Base-by-base conservation (phyloP, 495 filamentous ascomycete genomes). In the Penicillium antarcticum region DNA sequence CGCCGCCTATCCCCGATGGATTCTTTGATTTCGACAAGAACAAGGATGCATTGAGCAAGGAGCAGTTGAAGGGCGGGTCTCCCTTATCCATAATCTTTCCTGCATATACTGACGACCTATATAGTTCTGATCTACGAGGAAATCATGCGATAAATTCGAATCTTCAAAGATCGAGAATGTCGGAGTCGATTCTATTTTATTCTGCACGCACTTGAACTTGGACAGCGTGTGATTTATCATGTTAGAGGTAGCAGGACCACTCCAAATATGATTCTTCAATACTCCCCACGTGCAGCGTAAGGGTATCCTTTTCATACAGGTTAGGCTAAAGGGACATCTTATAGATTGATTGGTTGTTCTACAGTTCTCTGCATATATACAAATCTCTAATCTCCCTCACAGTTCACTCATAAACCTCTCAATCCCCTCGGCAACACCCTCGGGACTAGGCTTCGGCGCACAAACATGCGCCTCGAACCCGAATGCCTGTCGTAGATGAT, bases 21-120 rank as follows among this genome's bases (percentile, higher is more conserved):
- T 99, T 99, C 81, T 99, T 99, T 70, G 94, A 97, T 71, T 99
- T 99, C 67, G 95, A 99, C 75, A 96, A 96, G 80, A 94, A 96
- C 77, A 99, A 99, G 85, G 95, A 99, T 69, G 91, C 86, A 52
- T 77, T 99, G 56, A 96, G 87, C 78, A 99, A 99, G 77, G 95
- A 99, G 71, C 88, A 99, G 74, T 70, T 99, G 71, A 97, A 96
- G 79, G 63, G 87, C 88, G 66, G 70, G 83, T 74, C n/a, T 13
- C 8, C 9, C 8, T 33, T 34, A 23, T 29, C 42, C 4, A 29
- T 14, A 11, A n/a, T n/a, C n/a, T n/a, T 1, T 10, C 6, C 2
- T 19, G 3, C 21, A 33, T 51, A 59, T 57, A 59, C 44, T 38
- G 36, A 52, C 19, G 36, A 52, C 19, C 2, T 18, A 43, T 13